These are phyloP conservation scores for Mycena filopes DNA, from an alignment of 768 basidiomycete genomes.

Conservation along the genomic window DNA sequence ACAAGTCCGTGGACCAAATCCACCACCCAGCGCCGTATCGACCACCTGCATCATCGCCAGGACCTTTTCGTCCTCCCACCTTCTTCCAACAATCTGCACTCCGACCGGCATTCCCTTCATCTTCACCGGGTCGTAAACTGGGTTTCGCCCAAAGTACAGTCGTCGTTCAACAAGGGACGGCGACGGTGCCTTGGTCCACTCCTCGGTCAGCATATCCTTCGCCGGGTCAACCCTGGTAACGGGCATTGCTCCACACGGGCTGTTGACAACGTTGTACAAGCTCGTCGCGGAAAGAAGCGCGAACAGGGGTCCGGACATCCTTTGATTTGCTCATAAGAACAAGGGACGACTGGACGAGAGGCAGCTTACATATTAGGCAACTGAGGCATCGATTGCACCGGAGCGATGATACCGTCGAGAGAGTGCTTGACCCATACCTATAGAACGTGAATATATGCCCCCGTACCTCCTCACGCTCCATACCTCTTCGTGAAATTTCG, in stretches of 20 bases:
- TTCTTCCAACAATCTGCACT: constrained; percentile 81
- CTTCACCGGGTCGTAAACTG: constrained; percentile 72
- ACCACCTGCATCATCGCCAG: constrained; percentile 83
- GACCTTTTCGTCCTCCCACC: constrained; percentile 89
- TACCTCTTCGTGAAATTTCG: constrained; percentile 67
- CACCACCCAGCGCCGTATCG: constrained; percentile 73
- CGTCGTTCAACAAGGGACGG: constrained; percentile 68
- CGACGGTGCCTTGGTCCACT: constrained; percentile 63
- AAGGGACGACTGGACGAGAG: constrained; percentile 5
- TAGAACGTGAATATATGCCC: constrained; percentile 28
- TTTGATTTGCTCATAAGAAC: constrained; percentile 34
- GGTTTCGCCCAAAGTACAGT: constrained; percentile 63
- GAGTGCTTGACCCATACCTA: constrained; percentile 78
- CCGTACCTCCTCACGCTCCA: constrained; percentile 1
- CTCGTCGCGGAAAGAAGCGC: constrained; percentile 66
- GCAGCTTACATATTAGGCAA: constrained; percentile 70
- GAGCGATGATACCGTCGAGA: constrained; percentile 81
- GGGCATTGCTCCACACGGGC: constrained; percentile 78
- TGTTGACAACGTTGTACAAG: constrained; percentile 81
- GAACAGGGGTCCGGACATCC: constrained; percentile 63
- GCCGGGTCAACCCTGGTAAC: constrained; percentile 78
- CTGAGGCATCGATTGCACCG: constrained; percentile 79
- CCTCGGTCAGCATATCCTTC: constrained; percentile 68
- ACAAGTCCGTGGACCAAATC: no score
- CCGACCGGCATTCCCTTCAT: constrained; percentile 86